phyloP scores from a whole-genome alignment of 2,329 filamentous ascomycete genomes.

The Ophiostoma perfectum region DNA sequence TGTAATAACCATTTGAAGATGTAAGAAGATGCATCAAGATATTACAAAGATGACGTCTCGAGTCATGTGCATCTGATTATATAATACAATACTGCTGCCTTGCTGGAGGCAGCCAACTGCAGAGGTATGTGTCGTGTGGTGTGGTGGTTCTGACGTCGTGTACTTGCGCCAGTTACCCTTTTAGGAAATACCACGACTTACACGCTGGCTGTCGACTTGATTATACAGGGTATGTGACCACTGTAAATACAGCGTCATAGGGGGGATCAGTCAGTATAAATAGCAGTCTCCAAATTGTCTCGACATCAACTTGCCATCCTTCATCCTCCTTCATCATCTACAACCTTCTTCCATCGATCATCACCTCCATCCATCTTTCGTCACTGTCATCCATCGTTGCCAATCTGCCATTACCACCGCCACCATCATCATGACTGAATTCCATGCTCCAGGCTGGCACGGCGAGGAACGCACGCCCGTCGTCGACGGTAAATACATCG shows the following conservation, averaged over 20 bases:
- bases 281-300: not conserved
- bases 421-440: not conserved
- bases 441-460: slow-evolving; percentile 14
- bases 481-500: slow-evolving; percentile 12
- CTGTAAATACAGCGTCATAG: not conserved
- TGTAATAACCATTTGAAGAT: not conserved
- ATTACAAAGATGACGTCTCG: not conserved
- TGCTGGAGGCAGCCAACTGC: slow-evolving; percentile 1
- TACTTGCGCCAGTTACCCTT: not conserved
- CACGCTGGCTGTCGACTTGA: not conserved
- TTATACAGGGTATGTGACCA: not conserved
- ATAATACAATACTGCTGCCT: not conserved
- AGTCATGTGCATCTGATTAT: not conserved
- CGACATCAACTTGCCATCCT: not conserved
- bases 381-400: not conserved
- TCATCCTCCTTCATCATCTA: not conserved
- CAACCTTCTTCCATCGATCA: not conserved
- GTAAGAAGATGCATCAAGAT: too few relatives aligned
- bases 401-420: not conserved
- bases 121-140: not conserved
- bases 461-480: slow-evolving; percentile 9
- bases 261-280: not conserved
- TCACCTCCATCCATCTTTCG: not conserved
- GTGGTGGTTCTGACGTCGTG: not conserved
- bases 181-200: slow-evolving; percentile 6